Percentiles rank a stretch among this genome's conserved stretches.
phyloP scores from a whole-genome alignment of 2,329 filamentous ascomycete species.

The Colletotrichum echinochloae region DNA sequence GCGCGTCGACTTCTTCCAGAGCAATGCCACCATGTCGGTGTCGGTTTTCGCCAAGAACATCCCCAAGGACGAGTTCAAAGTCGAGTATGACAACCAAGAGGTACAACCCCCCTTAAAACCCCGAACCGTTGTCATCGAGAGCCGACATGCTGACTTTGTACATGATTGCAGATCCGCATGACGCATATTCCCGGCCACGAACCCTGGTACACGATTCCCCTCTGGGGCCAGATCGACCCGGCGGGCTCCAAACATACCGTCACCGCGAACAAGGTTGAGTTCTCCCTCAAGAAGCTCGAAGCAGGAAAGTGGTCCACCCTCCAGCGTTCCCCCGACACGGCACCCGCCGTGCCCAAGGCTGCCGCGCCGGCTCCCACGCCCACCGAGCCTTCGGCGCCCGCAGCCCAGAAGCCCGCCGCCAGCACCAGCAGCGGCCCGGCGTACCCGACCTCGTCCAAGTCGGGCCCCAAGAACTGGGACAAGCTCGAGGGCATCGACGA shows the following conservation, averaged over 20 bases:
- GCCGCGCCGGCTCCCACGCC: conserved; percentile 12
- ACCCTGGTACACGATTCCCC: conserved; percentile 44
- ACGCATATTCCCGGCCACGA: conserved; percentile 41
- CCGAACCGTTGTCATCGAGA: conserved; percentile 43
- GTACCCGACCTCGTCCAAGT: conserved; percentile 89
- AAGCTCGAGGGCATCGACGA: conserved; percentile 69
- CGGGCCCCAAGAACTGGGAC: conserved; percentile 93
- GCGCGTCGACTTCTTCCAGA: conserved; percentile 51
- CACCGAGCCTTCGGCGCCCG: conserved; percentile 3
- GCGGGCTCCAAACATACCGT: conserved; percentile 71
- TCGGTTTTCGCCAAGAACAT: conserved; percentile 59
- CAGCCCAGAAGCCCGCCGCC: conserved; percentile 25
- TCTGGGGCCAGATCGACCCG: conserved; percentile 75
- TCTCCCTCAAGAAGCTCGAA: conserved; percentile 76
- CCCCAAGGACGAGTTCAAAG: conserved; percentile 54
- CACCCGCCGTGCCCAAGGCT: not conserved
- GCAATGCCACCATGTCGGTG: conserved; percentile 49
- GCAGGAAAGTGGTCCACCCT: conserved; percentile 75
- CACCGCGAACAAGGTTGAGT: conserved; percentile 83
- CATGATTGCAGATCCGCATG: conserved; percentile 34
- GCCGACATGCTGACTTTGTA: not conserved
- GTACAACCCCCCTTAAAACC: conserved; percentile 43
- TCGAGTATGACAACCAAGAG: conserved; percentile 48
- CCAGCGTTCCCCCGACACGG: conserved; percentile 21
- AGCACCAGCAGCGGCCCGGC: conserved; percentile 55